Evolutionary conservation across 805 yeast genomes (phyloP), one percentile per base, ranked within the genome.

Genomic region (Saccharomycopsis sp.): DNA sequence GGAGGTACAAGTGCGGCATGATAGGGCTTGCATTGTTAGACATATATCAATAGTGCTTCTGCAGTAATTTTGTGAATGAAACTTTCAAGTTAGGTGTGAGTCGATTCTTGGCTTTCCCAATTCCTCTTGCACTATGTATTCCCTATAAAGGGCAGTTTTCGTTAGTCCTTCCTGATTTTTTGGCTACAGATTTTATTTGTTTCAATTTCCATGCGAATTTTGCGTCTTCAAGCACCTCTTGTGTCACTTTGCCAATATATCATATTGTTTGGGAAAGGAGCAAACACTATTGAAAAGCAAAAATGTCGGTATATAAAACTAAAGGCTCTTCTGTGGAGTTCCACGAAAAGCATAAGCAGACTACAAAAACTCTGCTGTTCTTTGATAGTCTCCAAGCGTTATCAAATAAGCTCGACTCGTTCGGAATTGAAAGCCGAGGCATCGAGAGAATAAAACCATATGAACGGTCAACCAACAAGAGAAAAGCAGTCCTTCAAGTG

Each of bases 361-460:
- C 8, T 44, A 20, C 18, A 44, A 44, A 44, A 44, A 44, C 8
- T 12, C 21, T 18, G 21, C 18, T 20, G 21, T 44, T 44, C 21
- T 44, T 44, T 12, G 48, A 44, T 16, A 44, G 21, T 9, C 24
- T 51, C 16, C 24, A 51, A 21, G 34, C 18, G 7, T n/a, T 75
- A 62, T 83, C 81, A 2, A 63, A 67, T 12, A 73, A 71, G 62
- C 66, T 85, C 1, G 90, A 85, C 62, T 64, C 78, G 0, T 65
- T 77, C 61, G 80, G 91, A 60, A 88, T 88, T 2, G 97, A 90
- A 68, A 73, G 83, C 2, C 76, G 91, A 60, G 97, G 97, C 56
- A 85, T 90, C 52, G 91, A 87, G 61, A 75, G 96, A 60, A 81
- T 87, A 34, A 72, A 79, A 47, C 87, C 94, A 0, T 75, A 83